Percentiles rank a stretch among this genome's conserved stretches.
Evolutionary conservation across 2,329 filamentous ascomycete species (phyloP).

Genomic region (Colletotrichum spinosum): DNA sequence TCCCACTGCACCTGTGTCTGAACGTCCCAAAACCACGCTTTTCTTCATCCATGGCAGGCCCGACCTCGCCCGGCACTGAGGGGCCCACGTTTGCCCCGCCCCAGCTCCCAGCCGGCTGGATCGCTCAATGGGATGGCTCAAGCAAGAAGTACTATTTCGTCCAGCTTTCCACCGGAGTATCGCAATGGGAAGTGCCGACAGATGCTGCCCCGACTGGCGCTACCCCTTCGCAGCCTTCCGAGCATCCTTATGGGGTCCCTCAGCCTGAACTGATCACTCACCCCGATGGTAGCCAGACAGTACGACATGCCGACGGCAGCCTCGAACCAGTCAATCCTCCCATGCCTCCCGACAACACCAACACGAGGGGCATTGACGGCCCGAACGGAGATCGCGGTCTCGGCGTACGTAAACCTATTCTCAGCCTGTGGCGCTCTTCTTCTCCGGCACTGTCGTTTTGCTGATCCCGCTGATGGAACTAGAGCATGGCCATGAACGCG

Average conservation of each 20-base stretch:
- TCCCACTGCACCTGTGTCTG: background rate
- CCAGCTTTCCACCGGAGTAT: slow-evolving; percentile 77
- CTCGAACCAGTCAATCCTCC: slow-evolving; percentile 68
- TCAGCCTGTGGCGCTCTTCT: slow-evolving; percentile 9
- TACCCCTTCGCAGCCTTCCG: slow-evolving; percentile 64
- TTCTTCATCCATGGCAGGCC: slow-evolving; percentile 61
- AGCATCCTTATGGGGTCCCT: slow-evolving; percentile 73
- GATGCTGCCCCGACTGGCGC: slow-evolving; percentile 71
- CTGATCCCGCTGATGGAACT: slow-evolving; percentile 15
- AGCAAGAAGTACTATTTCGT: slow-evolving; percentile 78
- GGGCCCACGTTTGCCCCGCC: slow-evolving; percentile 71
- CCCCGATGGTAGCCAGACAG: slow-evolving; percentile 71
- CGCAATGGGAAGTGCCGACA: slow-evolving; percentile 80
- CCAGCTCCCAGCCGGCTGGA: slow-evolving; percentile 73
- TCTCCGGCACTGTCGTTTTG: background rate
- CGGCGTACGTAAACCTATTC: slow-evolving; percentile 64
- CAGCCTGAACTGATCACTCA: slow-evolving; percentile 70
- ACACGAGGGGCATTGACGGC: slow-evolving; percentile 62
- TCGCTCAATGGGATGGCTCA: slow-evolving; percentile 75
- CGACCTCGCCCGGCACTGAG: slow-evolving; percentile 68
- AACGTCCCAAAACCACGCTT: slow-evolving; percentile 8
- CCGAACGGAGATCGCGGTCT: slow-evolving; percentile 70
- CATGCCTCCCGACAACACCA: slow-evolving; percentile 60
- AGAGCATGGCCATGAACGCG: slow-evolving; percentile 72
- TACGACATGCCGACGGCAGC: slow-evolving; percentile 69